These are phyloP conservation scores for Psilocybe cubensis DNA, from an alignment of 768 basidiomycete genomes.

Conservation along the genomic window DNA sequence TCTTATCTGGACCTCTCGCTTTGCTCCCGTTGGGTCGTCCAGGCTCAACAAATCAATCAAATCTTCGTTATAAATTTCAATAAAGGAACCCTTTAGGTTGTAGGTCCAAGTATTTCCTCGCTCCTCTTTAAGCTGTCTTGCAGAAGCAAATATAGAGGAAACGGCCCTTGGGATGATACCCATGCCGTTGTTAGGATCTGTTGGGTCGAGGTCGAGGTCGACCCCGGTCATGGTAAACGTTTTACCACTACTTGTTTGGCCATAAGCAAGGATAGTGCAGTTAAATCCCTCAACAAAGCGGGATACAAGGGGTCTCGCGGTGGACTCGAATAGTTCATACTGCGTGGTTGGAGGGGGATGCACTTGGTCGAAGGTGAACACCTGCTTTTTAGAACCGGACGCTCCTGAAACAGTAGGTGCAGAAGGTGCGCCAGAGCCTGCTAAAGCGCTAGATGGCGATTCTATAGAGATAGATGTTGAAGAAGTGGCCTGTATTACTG, in stretches of 20 bases:
- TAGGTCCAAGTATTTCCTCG: constrained; percentile 78
- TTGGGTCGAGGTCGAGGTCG: constrained; percentile 86
- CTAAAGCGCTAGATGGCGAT: constrained; percentile 54
- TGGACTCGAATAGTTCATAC: constrained; percentile 81
- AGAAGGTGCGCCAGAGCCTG: constrained; percentile 53
- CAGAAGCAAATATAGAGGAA: constrained; percentile 80
- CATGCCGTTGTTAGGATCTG: constrained; percentile 82
- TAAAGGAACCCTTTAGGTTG: constrained; percentile 86
- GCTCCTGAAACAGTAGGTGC: constrained; percentile 47
- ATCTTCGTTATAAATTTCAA: constrained; percentile 99
- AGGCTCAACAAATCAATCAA: constrained; percentile 90
- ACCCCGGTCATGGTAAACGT: constrained; percentile 98
- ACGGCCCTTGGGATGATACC: constrained; percentile 97
- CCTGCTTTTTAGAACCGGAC: constrained; percentile 73
- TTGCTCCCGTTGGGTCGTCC: constrained; percentile 65
- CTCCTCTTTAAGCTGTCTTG: constrained; percentile 77
- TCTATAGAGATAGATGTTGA: constrained; percentile 85
- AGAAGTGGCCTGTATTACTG: constrained; percentile 80
- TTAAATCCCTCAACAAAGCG: constrained; percentile 95
- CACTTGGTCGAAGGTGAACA: constrained; percentile 94
- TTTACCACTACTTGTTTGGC: constrained; percentile 96
- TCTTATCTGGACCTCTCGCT: constrained; percentile 91
- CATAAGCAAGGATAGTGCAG: constrained; percentile 97
- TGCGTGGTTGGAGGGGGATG: constrained; percentile 87
- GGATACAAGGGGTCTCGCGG: constrained; percentile 82